These are phyloP conservation scores for Zymoseptoria brevis DNA, from an alignment of 2,329 filamentous ascomycete genomes.

Conservation along the genomic window DNA sequence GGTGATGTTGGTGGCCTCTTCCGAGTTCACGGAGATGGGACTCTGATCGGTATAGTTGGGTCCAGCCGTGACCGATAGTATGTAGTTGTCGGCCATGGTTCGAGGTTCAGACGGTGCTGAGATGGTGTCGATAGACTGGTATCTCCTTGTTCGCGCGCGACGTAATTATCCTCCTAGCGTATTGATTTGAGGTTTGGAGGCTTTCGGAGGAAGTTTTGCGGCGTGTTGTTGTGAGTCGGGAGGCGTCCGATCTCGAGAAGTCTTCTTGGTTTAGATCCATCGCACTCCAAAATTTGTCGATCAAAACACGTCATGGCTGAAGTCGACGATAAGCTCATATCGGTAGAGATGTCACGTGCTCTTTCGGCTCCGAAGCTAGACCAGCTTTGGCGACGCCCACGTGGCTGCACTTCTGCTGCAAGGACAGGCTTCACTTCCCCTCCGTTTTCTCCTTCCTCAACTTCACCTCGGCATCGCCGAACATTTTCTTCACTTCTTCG, in stretches of 20 bases:
- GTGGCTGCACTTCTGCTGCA: background rate
- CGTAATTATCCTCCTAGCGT: background rate
- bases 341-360: no score
- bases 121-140: background rate
- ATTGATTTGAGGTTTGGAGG: background rate
- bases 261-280: background rate
- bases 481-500: background rate
- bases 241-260: background rate
- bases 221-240: background rate
- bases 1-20: slow-evolving; percentile 54
- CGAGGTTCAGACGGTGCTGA: background rate
- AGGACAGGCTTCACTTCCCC: background rate
- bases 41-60: slow-evolving; percentile 67
- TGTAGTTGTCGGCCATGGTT: slow-evolving; percentile 61
- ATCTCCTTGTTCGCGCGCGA: background rate
- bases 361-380: background rate
- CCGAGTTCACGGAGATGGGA: slow-evolving; percentile 66
- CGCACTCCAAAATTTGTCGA: background rate
- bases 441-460: background rate
- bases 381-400: background rate
- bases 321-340: background rate
- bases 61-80: slow-evolving; percentile 75
- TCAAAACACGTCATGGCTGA: background rate
- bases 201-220: background rate
- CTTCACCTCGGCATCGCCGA: background rate